phyloP scores from a whole-genome alignment of 2,329 filamentous ascomycete genomes.

The Aureobasidium sp. region DNA sequence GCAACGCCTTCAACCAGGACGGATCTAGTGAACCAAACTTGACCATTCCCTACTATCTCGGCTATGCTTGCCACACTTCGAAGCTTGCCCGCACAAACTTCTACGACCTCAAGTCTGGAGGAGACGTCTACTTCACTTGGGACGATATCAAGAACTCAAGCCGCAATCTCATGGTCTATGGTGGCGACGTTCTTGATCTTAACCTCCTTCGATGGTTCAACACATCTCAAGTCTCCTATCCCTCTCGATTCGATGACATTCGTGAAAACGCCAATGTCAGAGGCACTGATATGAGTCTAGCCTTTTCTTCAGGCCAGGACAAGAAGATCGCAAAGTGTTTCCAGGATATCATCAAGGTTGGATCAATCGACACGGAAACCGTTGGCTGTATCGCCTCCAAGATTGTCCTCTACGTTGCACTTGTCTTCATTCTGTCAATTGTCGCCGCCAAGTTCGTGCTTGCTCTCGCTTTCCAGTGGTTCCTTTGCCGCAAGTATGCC shows the following conservation, averaged over 20 bases:
- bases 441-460: slow-evolving; percentile 81
- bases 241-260: slow-evolving; percentile 70
- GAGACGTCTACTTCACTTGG: slow-evolving; percentile 95
- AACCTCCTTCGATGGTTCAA: slow-evolving; percentile 89
- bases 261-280: slow-evolving; percentile 62
- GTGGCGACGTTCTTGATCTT: slow-evolving; percentile 84
- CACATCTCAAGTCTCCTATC: slow-evolving; percentile 64
- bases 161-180: slow-evolving; percentile 89
- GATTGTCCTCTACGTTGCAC: slow-evolving; percentile 88
- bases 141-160: slow-evolving; percentile 81
- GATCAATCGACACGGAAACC: slow-evolving; percentile 88
- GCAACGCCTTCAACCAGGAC: slow-evolving; percentile 84
- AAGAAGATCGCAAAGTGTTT: slow-evolving; percentile 82
- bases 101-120: slow-evolving; percentile 61
- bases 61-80: slow-evolving; percentile 84
- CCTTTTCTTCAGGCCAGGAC: slow-evolving; percentile 70
- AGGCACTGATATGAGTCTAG: slow-evolving; percentile 81
- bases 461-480: slow-evolving; percentile 92
- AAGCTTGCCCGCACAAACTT: slow-evolving; percentile 60
- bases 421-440: slow-evolving; percentile 85
- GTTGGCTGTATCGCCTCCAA: slow-evolving; percentile 96
- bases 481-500: slow-evolving; percentile 77
- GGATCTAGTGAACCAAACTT: slow-evolving; percentile 71
- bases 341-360: slow-evolving; percentile 89
- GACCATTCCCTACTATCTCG: slow-evolving; percentile 67